Evolutionary conservation across 202 grass and related monocot genomes (phyloP).

Genomic region (Carex arenaria): DNA sequence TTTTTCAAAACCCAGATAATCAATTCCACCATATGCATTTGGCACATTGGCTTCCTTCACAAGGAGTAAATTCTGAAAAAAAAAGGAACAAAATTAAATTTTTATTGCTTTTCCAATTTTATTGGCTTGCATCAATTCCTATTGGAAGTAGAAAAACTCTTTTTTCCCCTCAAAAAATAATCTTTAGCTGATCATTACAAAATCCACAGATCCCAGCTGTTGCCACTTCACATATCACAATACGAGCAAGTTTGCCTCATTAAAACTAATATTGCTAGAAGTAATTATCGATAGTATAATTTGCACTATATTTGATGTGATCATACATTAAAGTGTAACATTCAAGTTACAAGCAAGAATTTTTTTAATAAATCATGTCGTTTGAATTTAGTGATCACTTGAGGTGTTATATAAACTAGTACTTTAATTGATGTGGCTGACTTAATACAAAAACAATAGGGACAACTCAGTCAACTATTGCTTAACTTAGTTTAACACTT

Average conservation of each 20-base stretch:
- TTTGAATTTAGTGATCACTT: not conserved
- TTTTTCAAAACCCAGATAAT: slow-evolving; percentile 89
- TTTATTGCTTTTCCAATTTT: not conserved
- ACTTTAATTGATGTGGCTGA: not conserved
- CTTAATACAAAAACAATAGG: not conserved
- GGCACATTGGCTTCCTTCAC: slow-evolving; percentile 68
- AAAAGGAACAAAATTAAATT: not conserved
- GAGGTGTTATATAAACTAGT: not conserved
- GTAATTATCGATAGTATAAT: not conserved
- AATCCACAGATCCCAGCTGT: not conserved
- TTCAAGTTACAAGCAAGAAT: not conserved
- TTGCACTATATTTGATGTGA: not conserved
- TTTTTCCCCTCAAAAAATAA: not conserved
- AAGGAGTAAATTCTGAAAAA: slow-evolving; percentile 79
- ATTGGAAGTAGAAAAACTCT: not conserved
- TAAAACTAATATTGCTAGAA: not conserved
- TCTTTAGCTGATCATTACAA: not conserved
- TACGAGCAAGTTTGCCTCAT: not conserved
- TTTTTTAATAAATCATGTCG: not conserved
- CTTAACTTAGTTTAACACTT: not conserved
- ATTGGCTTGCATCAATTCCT: not conserved
- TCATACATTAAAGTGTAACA: not conserved
- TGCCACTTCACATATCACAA: not conserved
- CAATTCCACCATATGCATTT: slow-evolving; percentile 80
- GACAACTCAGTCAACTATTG: not conserved